Conservation (phyloP, 2,329 filamentous ascomycete species). For the Xylariomycetidae sp. region DNA sequence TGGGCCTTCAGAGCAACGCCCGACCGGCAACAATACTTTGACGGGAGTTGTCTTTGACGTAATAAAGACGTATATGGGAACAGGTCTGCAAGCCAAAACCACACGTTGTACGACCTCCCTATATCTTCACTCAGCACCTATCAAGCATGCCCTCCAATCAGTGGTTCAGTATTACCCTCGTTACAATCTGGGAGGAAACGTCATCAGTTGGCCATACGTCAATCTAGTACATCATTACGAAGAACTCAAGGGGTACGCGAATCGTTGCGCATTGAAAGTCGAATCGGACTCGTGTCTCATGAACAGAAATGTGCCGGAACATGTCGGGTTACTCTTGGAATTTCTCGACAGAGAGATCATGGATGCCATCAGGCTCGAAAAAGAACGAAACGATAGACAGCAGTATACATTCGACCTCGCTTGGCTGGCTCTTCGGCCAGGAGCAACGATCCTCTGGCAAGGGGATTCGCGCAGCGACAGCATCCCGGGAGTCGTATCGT, state of each 20-base stretch:
- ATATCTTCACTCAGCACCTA: constrained; percentile 15
- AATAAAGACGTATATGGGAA: too few relatives aligned
- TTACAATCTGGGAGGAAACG: constrained; percentile 15
- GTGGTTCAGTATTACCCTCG: constrained; percentile 24
- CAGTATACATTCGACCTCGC: constrained; percentile 12
- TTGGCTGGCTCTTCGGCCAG: constrained; percentile 15
- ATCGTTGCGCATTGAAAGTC: constrained; percentile 3
- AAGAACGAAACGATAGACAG: constrained; percentile 13
- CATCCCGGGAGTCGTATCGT: constrained; percentile 3
- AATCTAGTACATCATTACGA: constrained; percentile 25
- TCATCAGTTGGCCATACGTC: constrained; percentile 17
- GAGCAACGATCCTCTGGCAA: constrained; percentile 1
- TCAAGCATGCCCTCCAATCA: constrained; percentile 19
- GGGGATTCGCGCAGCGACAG: background rate
- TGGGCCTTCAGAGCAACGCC: too few relatives aligned
- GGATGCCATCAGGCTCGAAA: constrained; percentile 13
- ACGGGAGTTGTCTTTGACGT: too few relatives aligned
- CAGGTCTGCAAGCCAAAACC: too few relatives aligned
- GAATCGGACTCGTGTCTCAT: constrained; percentile 8
- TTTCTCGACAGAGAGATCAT: constrained; percentile 21
- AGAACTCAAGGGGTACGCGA: constrained; percentile 12
- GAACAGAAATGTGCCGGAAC: constrained; percentile 8
- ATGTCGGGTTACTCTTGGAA: constrained; percentile 11
- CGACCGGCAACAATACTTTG: too few relatives aligned
- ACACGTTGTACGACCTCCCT: too few relatives aligned